phyloP scores from a whole-genome alignment of 2,329 filamentous ascomycete species.

The Trichoderma aggressivum region DNA sequence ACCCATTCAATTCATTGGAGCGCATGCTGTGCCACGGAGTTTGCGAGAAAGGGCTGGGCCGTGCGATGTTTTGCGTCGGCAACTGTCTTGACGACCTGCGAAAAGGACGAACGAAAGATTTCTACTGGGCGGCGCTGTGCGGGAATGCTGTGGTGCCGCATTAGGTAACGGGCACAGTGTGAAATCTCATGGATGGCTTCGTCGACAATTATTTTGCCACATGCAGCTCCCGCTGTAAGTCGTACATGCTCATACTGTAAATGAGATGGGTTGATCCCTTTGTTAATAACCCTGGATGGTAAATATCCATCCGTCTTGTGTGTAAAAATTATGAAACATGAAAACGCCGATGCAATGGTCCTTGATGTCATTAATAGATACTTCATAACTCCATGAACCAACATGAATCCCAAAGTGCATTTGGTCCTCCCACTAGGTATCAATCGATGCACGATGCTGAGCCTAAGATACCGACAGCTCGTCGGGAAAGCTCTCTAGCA shows the following conservation, averaged over 20 bases:
- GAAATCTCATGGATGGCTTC: background rate
- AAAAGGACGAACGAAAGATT: background rate
- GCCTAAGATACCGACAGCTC: background rate
- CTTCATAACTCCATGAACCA: background rate
- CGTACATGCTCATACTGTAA: background rate
- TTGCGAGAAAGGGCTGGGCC: background rate
- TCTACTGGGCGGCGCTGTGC: background rate
- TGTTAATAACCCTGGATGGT: background rate
- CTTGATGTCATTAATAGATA: background rate
- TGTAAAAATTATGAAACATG: background rate
- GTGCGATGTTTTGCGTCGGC: slow-evolving; percentile 7
- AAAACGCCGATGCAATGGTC: background rate
- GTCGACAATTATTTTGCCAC: background rate
- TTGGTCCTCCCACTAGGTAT: background rate
- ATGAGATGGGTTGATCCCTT: background rate
- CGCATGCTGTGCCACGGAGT: background rate
- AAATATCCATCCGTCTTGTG: background rate
- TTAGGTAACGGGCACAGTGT: slow-evolving; percentile 2
- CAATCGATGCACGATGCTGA: background rate
- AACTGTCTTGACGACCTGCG: slow-evolving; percentile 6
- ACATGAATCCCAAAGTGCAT: background rate
- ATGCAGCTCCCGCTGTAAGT: background rate
- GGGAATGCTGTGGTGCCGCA: background rate
- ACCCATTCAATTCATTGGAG: slow-evolving; percentile 15
- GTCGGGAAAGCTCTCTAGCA: background rate